Conservation (phyloP, 164 flowering plant genomes). For the Piper longum region DNA sequence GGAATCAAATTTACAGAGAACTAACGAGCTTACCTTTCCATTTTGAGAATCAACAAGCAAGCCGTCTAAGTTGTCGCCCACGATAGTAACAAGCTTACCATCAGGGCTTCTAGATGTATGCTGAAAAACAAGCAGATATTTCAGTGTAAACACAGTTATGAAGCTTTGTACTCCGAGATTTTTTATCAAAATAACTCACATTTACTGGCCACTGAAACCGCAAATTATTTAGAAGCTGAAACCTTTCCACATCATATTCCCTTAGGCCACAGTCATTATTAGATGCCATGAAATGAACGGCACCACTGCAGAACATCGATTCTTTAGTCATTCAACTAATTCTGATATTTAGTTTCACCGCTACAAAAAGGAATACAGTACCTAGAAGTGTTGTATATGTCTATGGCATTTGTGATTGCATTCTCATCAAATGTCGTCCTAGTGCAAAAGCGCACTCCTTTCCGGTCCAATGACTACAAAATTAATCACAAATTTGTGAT, state of each 20-base stretch:
- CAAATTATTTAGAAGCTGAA: slow-evolving; percentile 49
- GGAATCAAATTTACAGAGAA: neutral
- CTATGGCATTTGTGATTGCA: slow-evolving; percentile 63
- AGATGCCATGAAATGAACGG: slow-evolving; percentile 45
- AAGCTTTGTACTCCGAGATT: neutral
- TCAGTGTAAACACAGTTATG: neutral
- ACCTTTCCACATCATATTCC: slow-evolving; percentile 53
- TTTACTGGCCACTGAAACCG: slow-evolving; percentile 66
- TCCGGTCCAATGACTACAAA: slow-evolving; percentile 38
- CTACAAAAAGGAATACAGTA: slow-evolving; percentile 6
- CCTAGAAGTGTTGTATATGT: slow-evolving; percentile 49
- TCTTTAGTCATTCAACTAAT: neutral
- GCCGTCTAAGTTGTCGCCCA: slow-evolving; percentile 55
- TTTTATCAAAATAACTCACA: slow-evolving; percentile 24
- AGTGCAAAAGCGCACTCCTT: slow-evolving; percentile 59
- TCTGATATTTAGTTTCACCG: neutral
- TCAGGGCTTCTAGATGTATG: slow-evolving; percentile 73
- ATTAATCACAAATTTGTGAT: neutral
- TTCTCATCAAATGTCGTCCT: slow-evolving; percentile 49
- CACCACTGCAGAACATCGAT: slow-evolving; percentile 29
- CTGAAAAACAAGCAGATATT: slow-evolving; percentile 23
- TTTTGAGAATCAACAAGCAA: slow-evolving; percentile 46
- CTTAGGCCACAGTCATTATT: slow-evolving; percentile 59
- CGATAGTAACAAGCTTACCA: slow-evolving; percentile 38
- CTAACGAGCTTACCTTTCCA: slow-evolving; percentile 38